These are phyloP conservation scores for Rhynchospora breviuscula DNA, from an alignment of 176 grass and related monocot genomes.

Conservation along the genomic window DNA sequence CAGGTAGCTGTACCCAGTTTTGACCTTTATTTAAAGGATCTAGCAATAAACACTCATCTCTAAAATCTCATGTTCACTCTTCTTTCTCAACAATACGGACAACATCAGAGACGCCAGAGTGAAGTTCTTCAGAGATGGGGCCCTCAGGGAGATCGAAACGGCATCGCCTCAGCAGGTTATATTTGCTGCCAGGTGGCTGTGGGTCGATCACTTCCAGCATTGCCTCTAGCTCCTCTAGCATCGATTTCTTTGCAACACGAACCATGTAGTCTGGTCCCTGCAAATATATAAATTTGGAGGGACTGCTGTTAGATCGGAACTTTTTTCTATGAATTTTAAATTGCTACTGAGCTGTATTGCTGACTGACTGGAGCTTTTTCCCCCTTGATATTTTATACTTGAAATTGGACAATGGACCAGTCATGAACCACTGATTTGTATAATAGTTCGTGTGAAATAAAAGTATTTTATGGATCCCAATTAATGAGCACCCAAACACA, in stretches of 20 bases:
- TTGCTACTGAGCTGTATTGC: background rate
- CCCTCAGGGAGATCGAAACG: conserved; percentile 62
- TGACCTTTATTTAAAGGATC: conserved; percentile 10
- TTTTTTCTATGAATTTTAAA: background rate
- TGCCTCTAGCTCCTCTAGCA: conserved; percentile 74
- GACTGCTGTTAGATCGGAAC: background rate
- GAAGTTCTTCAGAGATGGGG: conserved; percentile 37
- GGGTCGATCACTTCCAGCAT: conserved; percentile 84
- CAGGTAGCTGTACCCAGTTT: background rate
- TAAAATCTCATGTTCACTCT: conserved; percentile 20
- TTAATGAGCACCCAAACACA: background rate
- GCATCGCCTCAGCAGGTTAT: conserved; percentile 15
- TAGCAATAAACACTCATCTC: background rate
- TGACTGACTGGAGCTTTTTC: background rate
- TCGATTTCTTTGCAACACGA: conserved; percentile 61
- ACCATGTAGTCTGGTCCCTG: conserved; percentile 95
- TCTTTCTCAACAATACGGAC: conserved; percentile 47
- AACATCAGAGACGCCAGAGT: conserved; percentile 28
- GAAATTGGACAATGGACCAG: background rate
- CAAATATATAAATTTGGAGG: background rate
- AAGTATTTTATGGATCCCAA: background rate
- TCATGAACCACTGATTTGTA: background rate
- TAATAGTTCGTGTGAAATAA: too few species aligned
- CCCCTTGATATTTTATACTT: background rate
- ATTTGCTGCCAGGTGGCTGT: conserved; percentile 57